Base-by-base conservation (phyloP, 1,284 basidiomycete genomes). In the Leccinum colubrinum region DNA sequence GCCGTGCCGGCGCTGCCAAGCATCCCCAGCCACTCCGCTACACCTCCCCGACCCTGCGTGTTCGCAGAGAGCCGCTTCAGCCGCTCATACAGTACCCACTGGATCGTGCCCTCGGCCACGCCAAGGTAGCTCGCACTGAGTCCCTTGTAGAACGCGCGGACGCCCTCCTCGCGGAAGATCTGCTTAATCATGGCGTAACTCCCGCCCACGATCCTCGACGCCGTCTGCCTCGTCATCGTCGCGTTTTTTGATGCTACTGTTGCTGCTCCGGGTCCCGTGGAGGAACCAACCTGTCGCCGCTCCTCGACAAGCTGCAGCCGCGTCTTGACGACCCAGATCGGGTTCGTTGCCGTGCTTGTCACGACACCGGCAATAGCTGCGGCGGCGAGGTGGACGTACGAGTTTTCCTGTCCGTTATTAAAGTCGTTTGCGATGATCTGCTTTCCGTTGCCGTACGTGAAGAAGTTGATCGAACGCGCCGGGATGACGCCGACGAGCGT, bases 51-150 rank as follows among this genome's bases (percentile, higher is more conserved):
- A 0, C 83, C 82, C 63, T 89, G 81, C 33, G 83, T 80, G 1
- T 77, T 77, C 25, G 79, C 77, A 8, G 84, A 83, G 14, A 91
- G 70, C 66, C 78, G 82, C 76, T 96, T 95, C 62, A 95, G 75
- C 39, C 85, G 82, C 73, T 99, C 97, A 75, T 99, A 99, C 11
- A 99, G 79, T 20, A 93, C 92, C 97, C 97, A 99, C 73, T 98
- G 97, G 60, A 99, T 98, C 20, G 96, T 96, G 4, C 92, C 92
- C 76, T 99, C 97, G 15, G 95, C 93, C 6, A 98, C 97, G 35
- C 97, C 97, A 15, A 99, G 82, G 76, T 98, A 96, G 68, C 91
- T 95, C 56, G 97, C 97, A 65, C 90, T 94, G 54, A 99, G 79
- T 3, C 97, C 97, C 75, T 95, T 94, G 78, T 99, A 99, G 66